Evolutionary conservation across 495 filamentous ascomycete species (phyloP).

Genomic region (Peziza echinospora): DNA sequence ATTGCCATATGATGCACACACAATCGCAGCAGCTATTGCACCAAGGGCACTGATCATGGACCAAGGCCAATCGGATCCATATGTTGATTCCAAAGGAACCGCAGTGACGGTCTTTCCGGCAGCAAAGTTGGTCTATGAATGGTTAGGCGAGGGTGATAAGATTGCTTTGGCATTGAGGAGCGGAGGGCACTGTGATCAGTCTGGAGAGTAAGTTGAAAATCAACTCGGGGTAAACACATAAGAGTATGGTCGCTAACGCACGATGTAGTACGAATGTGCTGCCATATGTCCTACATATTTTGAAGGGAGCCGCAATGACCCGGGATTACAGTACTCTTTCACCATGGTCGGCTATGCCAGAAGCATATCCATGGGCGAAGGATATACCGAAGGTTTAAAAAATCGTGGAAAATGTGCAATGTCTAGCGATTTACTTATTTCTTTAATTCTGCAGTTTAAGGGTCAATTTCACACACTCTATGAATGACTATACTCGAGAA

Average conservation of each 20-base stretch:
- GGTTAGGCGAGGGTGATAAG: constrained; percentile 27
- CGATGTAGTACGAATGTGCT: constrained; percentile 25
- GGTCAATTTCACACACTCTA: no score
- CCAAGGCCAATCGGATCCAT: constrained; percentile 28
- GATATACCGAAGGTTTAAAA: constrained; percentile 20
- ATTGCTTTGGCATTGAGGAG: constrained; percentile 29
- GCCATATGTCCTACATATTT: constrained; percentile 29
- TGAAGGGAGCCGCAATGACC: constrained; percentile 27
- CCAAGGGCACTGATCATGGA: constrained; percentile 31
- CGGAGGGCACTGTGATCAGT: constrained; percentile 30
- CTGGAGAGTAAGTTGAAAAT: constrained; percentile 27
- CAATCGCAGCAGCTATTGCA: constrained; percentile 31
- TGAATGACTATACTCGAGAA: no score
- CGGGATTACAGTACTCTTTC: constrained; percentile 27
- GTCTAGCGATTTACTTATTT: no score
- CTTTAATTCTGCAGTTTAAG: no score
- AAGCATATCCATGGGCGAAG: constrained; percentile 28
- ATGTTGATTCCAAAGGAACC: constrained; percentile 31
- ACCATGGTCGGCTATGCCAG: constrained; percentile 26
- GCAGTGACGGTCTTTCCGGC: constrained; percentile 29
- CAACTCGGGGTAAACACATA: no score
- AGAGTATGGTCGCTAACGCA: constrained; percentile 6
- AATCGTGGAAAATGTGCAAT: no score
- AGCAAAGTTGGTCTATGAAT: constrained; percentile 31
- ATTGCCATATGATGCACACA: constrained; percentile 32